A percentile compares a stretch with the other conserved stretches of the same genome.
Conservation (phyloP, 768 basidiomycete genomes). For the Atractiella rhizophila region DNA sequence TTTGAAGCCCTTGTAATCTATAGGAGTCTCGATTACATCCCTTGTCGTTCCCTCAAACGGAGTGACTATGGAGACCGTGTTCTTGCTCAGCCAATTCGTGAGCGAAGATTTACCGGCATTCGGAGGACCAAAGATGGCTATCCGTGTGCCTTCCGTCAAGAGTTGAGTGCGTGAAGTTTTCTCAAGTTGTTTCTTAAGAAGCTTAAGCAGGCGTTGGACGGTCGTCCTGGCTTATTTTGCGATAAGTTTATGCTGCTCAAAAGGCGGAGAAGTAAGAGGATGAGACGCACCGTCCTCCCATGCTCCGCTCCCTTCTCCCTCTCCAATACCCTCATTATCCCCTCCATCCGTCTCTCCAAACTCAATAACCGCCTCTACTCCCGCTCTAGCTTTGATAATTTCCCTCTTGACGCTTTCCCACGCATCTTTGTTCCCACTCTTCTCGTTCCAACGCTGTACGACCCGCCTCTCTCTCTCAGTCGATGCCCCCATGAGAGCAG, state of each 20-base stretch:
- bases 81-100: constrained; percentile 63
- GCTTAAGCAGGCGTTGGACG: not conserved
- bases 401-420: constrained; percentile 40
- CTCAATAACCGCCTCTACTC: constrained; percentile 70
- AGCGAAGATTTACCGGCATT: constrained; percentile 85
- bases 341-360: constrained; percentile 80
- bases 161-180: constrained; percentile 51
- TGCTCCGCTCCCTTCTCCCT: too few species aligned
- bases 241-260: not conserved
- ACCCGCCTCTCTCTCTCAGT: constrained; percentile 63
- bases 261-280: not conserved
- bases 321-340: constrained; percentile 50
- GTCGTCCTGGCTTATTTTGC: not conserved
- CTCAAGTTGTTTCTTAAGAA: constrained; percentile 27
- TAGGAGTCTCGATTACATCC: constrained; percentile 56
- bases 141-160: constrained; percentile 48
- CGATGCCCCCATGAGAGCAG: constrained; percentile 67
- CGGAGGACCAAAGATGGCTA: constrained; percentile 75
- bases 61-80: constrained; percentile 75
- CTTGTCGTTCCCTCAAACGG: constrained; percentile 68
- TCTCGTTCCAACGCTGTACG: constrained; percentile 38
- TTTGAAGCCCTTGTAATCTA: constrained; percentile 70
- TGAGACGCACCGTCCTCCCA: constrained; percentile 1
- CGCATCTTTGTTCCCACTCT: constrained; percentile 39
- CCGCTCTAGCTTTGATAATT: constrained; percentile 47